Evolutionary conservation across 148 eudicot genomes (phyloP), one percentile per base, ranked within the genome.

Genomic region (Silene uniflora): DNA sequence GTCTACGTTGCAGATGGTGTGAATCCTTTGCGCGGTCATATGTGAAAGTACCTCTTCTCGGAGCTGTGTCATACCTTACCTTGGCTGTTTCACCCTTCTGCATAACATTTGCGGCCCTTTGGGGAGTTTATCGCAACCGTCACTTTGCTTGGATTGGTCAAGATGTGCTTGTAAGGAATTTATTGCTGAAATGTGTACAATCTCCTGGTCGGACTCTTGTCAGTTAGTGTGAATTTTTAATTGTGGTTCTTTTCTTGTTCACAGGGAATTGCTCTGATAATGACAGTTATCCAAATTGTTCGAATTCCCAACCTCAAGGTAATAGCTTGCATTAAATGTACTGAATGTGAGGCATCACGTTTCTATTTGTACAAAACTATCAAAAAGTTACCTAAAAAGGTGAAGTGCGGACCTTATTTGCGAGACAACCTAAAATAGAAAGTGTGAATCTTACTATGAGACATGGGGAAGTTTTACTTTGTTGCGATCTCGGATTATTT

Each of bases 251-350:
- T 18, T 70, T 52, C 73, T 65, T 71, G 71, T 16, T 29, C 32
- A 35, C 89, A 93, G 98, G 96, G 98, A 61, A 90, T 93, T 77
- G 85, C 95, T 29, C 77, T 92, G 85, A 90, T 92, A 76, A 85
- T 88, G 61, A 90, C 97, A 27, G 95, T 90, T 62, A 88, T 90
- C 63, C 97, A 92, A 77, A 85, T 92, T 66, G 90, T 92, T 16
- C 90, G 83, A 27, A 84, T 93, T 71, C 98, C 98, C 75, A 93
- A 93, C 83, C 96, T 93, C 74, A 93, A 93, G 98, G 98, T 93
- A 84, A 80, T 62, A 18, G 58, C 52, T 22, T 67, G 62, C n/a
- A 14, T 22, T 16, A 49, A 71, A 47, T 6, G 17, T 35, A 35
- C 42, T 35, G 42, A 35, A 5, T 35, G 42, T 35, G 42, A 35